Evolutionary conservation across 495 filamentous ascomycete species (phyloP).

Genomic region (Pseudoneurospora amorphoporcata): DNA sequence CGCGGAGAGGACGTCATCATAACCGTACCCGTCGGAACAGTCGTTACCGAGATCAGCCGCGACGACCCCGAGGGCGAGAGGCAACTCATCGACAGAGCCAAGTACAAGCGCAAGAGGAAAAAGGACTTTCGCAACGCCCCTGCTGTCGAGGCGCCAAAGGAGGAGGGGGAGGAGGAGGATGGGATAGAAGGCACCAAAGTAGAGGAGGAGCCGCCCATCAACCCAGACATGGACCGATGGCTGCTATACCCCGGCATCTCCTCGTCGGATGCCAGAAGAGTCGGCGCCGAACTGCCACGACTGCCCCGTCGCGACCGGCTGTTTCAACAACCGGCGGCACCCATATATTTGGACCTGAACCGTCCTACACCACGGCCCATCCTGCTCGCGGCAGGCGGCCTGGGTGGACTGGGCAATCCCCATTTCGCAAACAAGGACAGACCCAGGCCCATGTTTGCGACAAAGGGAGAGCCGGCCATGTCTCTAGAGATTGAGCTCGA

Average conservation of each 20-base stretch:
- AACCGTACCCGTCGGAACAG: constrained; percentile 84
- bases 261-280: constrained; percentile 49
- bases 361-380: constrained; percentile 71
- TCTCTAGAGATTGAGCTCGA: constrained; percentile 77
- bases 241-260: constrained; percentile 70
- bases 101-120: constrained; percentile 12
- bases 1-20: constrained; percentile 81
- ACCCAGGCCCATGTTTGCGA: constrained; percentile 74
- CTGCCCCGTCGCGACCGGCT: constrained; percentile 45
- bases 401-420: constrained; percentile 86
- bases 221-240: constrained; percentile 57
- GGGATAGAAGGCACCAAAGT: background rate
- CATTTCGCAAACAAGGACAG: constrained; percentile 69
- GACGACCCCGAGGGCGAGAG: constrained; percentile 68
- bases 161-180: constrained; percentile 24
- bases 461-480: constrained; percentile 69
- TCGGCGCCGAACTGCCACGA: constrained; percentile 43
- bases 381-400: constrained; percentile 80
- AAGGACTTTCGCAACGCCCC: constrained; percentile 18
- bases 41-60: constrained; percentile 71
- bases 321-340: constrained; percentile 54
- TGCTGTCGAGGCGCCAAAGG: constrained; percentile 15
- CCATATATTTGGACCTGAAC: constrained; percentile 74
- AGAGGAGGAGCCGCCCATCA: constrained; percentile 14
- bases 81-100: constrained; percentile 12